Conservation (phyloP, 2,329 filamentous ascomycete species). For the Keithomyces neogunnii region DNA sequence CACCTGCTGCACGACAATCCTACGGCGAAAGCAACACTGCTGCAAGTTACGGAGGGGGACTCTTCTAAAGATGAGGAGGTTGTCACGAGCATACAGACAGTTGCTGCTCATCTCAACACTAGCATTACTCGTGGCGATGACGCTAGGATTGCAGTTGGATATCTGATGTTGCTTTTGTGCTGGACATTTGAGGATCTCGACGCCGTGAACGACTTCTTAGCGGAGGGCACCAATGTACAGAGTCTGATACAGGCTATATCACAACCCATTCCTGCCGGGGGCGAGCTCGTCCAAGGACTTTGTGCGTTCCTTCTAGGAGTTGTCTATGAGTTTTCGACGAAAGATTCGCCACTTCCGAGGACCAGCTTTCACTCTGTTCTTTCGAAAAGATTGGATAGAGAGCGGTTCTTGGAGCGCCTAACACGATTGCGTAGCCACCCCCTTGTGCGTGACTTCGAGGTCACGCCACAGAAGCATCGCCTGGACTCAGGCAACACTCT, state of each 20-base stretch:
- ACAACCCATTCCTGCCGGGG: conserved; percentile 49
- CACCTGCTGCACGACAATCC: conserved; percentile 76
- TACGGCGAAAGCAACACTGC: conserved; percentile 69
- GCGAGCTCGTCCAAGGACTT: conserved; percentile 68
- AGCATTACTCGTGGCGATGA: conserved; percentile 71
- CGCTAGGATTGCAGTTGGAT: conserved; percentile 70
- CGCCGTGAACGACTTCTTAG: conserved; percentile 86
- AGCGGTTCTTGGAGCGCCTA: conserved; percentile 79
- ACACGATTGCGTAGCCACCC: conserved; percentile 69
- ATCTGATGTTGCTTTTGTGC: conserved; percentile 78
- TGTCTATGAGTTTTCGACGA: conserved; percentile 94
- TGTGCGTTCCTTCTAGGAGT: conserved; percentile 79
- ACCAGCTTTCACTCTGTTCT: conserved; percentile 73
- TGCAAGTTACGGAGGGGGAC: conserved; percentile 82
- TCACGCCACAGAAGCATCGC: conserved; percentile 62
- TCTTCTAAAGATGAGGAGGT: conserved; percentile 87
- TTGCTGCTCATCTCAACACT: conserved; percentile 77
- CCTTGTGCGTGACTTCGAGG: conserved; percentile 80
- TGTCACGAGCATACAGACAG: conserved; percentile 83
- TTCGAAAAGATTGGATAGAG: conserved; percentile 67
- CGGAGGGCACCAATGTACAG: conserved; percentile 88
- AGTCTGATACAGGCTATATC: conserved; percentile 66
- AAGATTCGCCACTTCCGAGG: conserved; percentile 85
- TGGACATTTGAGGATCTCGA: conserved; percentile 92
- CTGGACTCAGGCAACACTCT: conserved; percentile 39